Conservation (phyloP, 148 eudicot genomes). For the Fagopyrum tataricum region DNA sequence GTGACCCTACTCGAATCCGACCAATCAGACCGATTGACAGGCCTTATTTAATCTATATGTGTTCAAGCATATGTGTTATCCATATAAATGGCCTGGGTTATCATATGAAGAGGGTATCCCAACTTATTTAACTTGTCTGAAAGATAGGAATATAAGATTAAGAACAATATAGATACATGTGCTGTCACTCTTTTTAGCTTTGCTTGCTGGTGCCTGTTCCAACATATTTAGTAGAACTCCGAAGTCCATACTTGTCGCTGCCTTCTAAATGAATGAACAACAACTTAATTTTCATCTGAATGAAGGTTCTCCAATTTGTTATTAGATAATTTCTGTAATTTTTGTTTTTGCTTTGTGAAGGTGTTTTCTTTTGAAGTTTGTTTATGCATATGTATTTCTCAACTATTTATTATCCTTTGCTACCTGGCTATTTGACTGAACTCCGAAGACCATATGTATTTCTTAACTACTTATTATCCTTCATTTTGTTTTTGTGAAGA, state of each 20-base stretch:
- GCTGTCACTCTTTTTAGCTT: background rate
- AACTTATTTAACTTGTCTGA: background rate
- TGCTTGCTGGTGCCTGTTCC: background rate
- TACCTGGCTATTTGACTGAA: no score
- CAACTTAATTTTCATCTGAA: background rate
- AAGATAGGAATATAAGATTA: background rate
- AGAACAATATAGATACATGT: background rate
- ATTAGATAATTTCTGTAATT: background rate
- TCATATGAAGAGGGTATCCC: background rate
- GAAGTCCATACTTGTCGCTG: background rate
- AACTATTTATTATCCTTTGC: background rate
- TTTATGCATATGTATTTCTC: background rate
- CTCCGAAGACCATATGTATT: no score
- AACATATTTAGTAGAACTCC: background rate
- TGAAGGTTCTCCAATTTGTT: background rate
- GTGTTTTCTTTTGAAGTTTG: background rate
- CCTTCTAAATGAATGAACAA: background rate
- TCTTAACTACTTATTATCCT: background rate
- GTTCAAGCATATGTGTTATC: background rate
- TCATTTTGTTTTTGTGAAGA: conserved; percentile 39
- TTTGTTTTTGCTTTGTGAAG: background rate
- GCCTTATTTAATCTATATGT: no score
- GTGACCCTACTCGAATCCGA: no score
- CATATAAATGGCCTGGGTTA: background rate
- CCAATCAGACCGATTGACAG: no score